phyloP scores from a whole-genome alignment of 108 stramenopile species.

The Bacterosira constricta region DNA sequence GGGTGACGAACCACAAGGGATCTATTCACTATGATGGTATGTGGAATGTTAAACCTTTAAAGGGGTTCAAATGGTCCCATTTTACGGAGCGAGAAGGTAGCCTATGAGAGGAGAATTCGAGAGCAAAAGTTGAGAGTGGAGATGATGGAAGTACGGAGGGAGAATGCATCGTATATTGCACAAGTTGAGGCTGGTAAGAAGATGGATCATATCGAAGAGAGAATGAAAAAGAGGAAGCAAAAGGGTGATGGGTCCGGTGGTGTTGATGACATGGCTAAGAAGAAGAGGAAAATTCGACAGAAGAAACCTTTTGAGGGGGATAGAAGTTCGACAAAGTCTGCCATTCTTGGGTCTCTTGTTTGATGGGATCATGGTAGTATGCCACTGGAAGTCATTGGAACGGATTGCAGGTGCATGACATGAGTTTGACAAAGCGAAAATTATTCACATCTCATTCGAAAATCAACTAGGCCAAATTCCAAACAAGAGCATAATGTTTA shows the following conservation, averaged over 20 bases:
- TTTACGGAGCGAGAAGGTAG: slow-evolving; percentile 98
- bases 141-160: slow-evolving; percentile 88
- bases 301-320: slow-evolving; percentile 58
- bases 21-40: slow-evolving; percentile 85
- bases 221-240: slow-evolving; percentile 73
- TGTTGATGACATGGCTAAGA: slow-evolving; percentile 42
- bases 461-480: too few relatives aligned
- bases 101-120: slow-evolving; percentile 92
- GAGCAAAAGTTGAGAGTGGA: slow-evolving; percentile 91
- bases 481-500: too few relatives aligned
- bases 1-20: slow-evolving; percentile 84
- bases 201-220: slow-evolving; percentile 88
- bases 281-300: slow-evolving; percentile 49
- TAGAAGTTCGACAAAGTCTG: slow-evolving; percentile 30
- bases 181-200: slow-evolving; percentile 91
- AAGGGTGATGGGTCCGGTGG: slow-evolving; percentile 13
- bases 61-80: slow-evolving; percentile 95
- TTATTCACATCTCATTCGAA: too few relatives aligned
- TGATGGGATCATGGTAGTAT: too few relatives aligned
- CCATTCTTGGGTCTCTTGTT: slow-evolving; percentile 43
- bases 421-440: too few relatives aligned
- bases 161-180: slow-evolving; percentile 88
- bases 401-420: too few relatives aligned
- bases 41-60: slow-evolving; percentile 96
- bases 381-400: too few relatives aligned